phyloP scores from a whole-genome alignment of 352 stramenopile species.

The Plasmopara halstedii region DNA sequence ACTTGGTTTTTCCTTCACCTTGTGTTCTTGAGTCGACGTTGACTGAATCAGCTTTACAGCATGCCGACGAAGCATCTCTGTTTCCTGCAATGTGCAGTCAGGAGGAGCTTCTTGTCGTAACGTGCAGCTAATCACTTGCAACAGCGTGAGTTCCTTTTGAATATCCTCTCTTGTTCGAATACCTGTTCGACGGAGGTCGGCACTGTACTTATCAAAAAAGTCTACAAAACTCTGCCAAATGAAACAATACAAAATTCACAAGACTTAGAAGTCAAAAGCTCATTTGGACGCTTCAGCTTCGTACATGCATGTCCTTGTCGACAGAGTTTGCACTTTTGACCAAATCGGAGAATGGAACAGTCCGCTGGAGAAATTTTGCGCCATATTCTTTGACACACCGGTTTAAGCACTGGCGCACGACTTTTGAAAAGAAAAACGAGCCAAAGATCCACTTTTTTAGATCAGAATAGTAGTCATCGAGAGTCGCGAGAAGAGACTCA shows the following conservation, averaged over 20 bases:
- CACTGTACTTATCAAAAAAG: conserved; percentile 68
- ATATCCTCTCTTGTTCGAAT: conserved; percentile 62
- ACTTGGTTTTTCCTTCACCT: conserved; percentile 35
- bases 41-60: conserved; percentile 59
- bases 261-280: too few relatives aligned
- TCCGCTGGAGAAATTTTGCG: conserved; percentile 51
- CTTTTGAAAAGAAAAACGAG: conserved; percentile 81
- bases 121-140: conserved; percentile 44
- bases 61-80: conserved; percentile 32
- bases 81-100: conserved; percentile 24
- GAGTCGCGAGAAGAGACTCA: conserved; percentile 60
- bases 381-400: conserved; percentile 59
- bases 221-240: too few relatives aligned
- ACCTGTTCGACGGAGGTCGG: conserved; percentile 59
- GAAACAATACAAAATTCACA: too few relatives aligned
- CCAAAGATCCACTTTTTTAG: conserved; percentile 68
- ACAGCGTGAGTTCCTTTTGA: conserved; percentile 43
- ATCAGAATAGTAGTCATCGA: conserved; percentile 74
- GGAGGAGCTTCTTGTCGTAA: conserved; percentile 23
- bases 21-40: too few relatives aligned
- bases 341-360: conserved; percentile 42
- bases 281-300: too few relatives aligned
- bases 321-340: conserved; percentile 31
- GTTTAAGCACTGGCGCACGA: conserved; percentile 65
- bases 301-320: conserved; percentile 56